Base-by-base conservation (phyloP, 1,284 basidiomycete species). In the Cutaneotrichosporon dermatis region DNA sequence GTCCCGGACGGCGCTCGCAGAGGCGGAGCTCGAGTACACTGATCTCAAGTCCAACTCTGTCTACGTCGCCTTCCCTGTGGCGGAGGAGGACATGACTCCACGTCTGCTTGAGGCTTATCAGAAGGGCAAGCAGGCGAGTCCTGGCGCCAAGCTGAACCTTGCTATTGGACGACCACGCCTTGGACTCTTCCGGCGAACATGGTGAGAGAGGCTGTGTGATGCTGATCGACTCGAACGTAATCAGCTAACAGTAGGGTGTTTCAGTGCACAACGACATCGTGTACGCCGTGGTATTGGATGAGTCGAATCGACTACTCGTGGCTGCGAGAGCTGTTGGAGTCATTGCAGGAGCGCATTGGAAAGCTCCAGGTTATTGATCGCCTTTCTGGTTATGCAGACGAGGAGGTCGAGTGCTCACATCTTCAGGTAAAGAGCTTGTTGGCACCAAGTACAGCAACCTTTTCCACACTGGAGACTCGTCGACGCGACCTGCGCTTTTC, bases 151-250 rank as follows among this genome's bases (percentile, higher is more conserved):
- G 13, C 75, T 88, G 3, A 82, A 83, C 15, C 69, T 95, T 9
- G 80, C 93, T 37, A 88, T 97, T 99, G 96, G 96, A 99, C 95
- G 1, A 99, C 96, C 0, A 99, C 95, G 0, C 92, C 96, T 0
- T 99, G 95, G 95, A 97, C 92, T 6, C 79, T 99, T 50, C 91
- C 91, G 1, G 91, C 92, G 1, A 99, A 99, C 72, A 92, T 95
- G 88, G 42, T 3, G 9, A 25, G n/a, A n/a, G n/a, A n/a, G n/a
- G n/a, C n/a, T n/a, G n/a, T n/a, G n/a, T n/a, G n/a, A n/a, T n/a
- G n/a, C n/a, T n/a, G n/a, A n/a, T n/a, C n/a, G n/a, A n/a, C n/a
- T n/a, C n/a, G n/a, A n/a, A n/a, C n/a, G n/a, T n/a, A n/a, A n/a
- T n/a, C n/a, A n/a, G n/a, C n/a, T n/a, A n/a, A n/a, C n/a, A n/a